These are phyloP conservation scores for Hura crepitans DNA, from an alignment of 441 rosid species.

Conservation along the genomic window DNA sequence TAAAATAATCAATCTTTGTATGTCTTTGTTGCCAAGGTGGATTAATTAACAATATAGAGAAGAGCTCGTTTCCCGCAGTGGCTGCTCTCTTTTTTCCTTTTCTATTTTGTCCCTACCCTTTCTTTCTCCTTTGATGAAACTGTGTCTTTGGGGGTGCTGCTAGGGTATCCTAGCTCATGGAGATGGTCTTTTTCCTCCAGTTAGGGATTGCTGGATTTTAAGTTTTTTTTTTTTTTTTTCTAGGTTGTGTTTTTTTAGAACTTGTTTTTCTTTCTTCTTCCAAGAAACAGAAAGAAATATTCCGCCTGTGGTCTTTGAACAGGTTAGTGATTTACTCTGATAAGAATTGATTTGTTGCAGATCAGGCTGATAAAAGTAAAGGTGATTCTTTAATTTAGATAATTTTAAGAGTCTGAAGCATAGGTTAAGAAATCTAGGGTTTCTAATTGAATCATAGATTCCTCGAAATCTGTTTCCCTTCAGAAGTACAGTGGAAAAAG, in stretches of 20 bases:
- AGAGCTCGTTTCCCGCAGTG: conserved; percentile 21
- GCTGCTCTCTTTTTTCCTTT: conserved; percentile 3
- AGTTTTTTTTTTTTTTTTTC: conserved; percentile 19
- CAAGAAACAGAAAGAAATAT: conserved; percentile 16
- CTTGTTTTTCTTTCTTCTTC: conserved; percentile 14
- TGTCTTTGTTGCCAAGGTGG: conserved; percentile 19
- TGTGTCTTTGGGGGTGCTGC: conserved; percentile 23
- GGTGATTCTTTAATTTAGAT: too few relatives aligned
- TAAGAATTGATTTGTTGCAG: too few relatives aligned
- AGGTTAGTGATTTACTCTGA: too few relatives aligned
- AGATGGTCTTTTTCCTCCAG: neutral
- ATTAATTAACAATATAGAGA: conserved; percentile 3
- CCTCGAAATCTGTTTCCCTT: neutral
- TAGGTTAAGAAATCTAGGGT: neutral
- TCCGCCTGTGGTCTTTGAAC: neutral
- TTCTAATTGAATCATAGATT: neutral
- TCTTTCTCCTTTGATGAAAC: conserved; percentile 10
- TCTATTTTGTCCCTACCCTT: neutral
- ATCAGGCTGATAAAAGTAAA: too few relatives aligned
- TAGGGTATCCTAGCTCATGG: conserved; percentile 23
- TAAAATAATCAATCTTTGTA: conserved; percentile 28
- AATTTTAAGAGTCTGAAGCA: too few relatives aligned
- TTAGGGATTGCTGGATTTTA: neutral
- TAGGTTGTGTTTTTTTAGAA: conserved; percentile 19
- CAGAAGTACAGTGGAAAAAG: too few relatives aligned